Percentiles rank a stretch among this genome's conserved stretches.
These are phyloP conservation scores for Dioscorea zingiberensis DNA, from an alignment of 106 monocot species.

Conservation along the genomic window DNA sequence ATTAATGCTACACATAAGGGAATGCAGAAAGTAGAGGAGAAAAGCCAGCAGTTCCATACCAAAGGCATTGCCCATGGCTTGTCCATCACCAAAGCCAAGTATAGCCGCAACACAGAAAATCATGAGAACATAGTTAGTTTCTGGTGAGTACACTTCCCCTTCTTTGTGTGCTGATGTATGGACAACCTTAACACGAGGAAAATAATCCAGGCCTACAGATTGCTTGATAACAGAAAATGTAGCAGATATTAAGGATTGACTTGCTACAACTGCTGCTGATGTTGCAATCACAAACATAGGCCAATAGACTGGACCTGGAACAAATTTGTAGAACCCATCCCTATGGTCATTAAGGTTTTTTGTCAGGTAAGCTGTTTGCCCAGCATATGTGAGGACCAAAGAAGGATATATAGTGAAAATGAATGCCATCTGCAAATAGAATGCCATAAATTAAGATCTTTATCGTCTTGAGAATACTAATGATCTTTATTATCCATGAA, in stretches of 20 bases:
- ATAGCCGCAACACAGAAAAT: slow-evolving; percentile 53
- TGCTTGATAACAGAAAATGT: slow-evolving; percentile 83
- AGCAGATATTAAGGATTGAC: slow-evolving; percentile 88
- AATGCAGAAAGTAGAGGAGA: too few species aligned
- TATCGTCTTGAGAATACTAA: too few species aligned
- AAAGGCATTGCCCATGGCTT: slow-evolving; percentile 76
- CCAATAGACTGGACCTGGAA: slow-evolving; percentile 59
- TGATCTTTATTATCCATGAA: too few species aligned
- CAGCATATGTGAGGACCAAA: slow-evolving; percentile 70
- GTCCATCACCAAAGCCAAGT: slow-evolving; percentile 64
- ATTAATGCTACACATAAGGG: too few species aligned
- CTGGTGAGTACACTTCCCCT: slow-evolving; percentile 83
- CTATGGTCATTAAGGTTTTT: slow-evolving; percentile 37
- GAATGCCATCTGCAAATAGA: slow-evolving; percentile 64
- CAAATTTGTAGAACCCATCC: slow-evolving; percentile 70
- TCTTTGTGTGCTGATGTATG: slow-evolving; percentile 67
- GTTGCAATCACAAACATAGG: slow-evolving; percentile 76
- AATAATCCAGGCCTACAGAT: slow-evolving; percentile 59
- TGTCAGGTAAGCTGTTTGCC: slow-evolving; percentile 76
- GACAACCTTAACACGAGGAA: slow-evolving; percentile 74
- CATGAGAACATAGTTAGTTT: slow-evolving; percentile 80
- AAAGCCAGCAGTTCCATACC: slow-evolving; percentile 24
- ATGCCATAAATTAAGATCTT: neutral
- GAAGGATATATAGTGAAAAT: slow-evolving; percentile 76
- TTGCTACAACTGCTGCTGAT: slow-evolving; percentile 69